Evolutionary conservation across 345 rosid genomes (phyloP).

Genomic region (Citrus cavaleriei): DNA sequence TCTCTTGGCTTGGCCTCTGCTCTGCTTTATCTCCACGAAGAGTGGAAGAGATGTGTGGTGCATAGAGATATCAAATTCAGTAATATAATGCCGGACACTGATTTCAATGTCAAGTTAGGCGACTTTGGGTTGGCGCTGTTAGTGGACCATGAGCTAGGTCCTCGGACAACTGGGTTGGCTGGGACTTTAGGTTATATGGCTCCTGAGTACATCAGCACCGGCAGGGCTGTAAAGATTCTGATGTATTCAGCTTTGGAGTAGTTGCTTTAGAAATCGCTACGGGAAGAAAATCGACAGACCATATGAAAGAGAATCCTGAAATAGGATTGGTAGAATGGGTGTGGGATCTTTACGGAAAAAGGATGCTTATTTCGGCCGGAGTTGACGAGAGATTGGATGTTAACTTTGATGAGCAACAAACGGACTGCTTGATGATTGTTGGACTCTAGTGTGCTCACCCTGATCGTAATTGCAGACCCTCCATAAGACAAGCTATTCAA

Average conservation of each 20-base stretch:
- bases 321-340: slow-evolving; percentile 15
- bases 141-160: slow-evolving; percentile 21
- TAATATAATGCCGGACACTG: slow-evolving; percentile 36
- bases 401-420: neutral
- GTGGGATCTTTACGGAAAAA: slow-evolving; percentile 19
- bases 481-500: slow-evolving; percentile 19
- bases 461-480: neutral
- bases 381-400: neutral
- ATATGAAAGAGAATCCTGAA: neutral
- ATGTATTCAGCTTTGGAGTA: slow-evolving; percentile 17
- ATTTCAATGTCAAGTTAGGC: neutral
- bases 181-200: slow-evolving; percentile 52
- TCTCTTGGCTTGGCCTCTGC: slow-evolving; percentile 50
- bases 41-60: slow-evolving; percentile 59
- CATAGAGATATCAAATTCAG: slow-evolving; percentile 64
- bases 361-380: neutral
- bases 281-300: slow-evolving; percentile 13
- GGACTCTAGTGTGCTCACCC: slow-evolving; percentile 10
- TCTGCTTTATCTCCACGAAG: slow-evolving; percentile 58
- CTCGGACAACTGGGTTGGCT: slow-evolving; percentile 44
- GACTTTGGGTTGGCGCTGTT: slow-evolving; percentile 11
- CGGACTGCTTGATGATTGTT: neutral
- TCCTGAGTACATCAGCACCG: neutral
- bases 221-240: slow-evolving; percentile 12
- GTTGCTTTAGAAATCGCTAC: slow-evolving; percentile 20